Base-by-base conservation (phyloP, 2,329 filamentous ascomycete species). In the Xylaria sp. region DNA sequence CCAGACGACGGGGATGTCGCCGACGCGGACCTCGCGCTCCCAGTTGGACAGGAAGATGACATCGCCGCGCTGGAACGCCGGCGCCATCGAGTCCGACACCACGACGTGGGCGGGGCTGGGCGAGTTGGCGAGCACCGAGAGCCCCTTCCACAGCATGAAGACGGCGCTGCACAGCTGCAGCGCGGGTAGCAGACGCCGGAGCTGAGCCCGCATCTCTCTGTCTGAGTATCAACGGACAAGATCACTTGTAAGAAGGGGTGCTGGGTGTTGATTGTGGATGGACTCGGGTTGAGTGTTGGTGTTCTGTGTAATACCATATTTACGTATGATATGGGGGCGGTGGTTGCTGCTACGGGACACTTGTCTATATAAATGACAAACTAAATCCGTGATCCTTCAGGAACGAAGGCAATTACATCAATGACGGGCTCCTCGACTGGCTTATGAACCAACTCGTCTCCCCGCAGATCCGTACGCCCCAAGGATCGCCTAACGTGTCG, bases 1-100 rank as follows among this genome's bases (percentile, higher is more conserved):
- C 65, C 64, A 67, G 17, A 66, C 49, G n/a, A 66, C 61, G 2
- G 64, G 64, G 19, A 67, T 65, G n/a, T 67, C 64, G 1, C 65
- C 65, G 13, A 60, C 52, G 5, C 54, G 29, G 26, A 67, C 48
- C 2, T 42, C 34, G 0, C 39, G 22, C 18, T 34, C 22, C 4
- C 54, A 37, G 41, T 66, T 67, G 39, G 50, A 65, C 6, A 67
- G 42, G 16, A 67, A 38, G 6, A 67, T 51, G 19, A 67, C 52
- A 41, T 67, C 65, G 11, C 65, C 64, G 2, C 65, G 63, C 29
- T 59, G 53, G 44, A 67, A 66, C 3, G 64, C 56, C 16, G 64
- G 65, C 13, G 54, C 63, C 64, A 67, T 67, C 6, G 65, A 67
- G 42, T 62, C 61, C 0, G 65, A 67, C 1, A 58, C 37, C 6